Percentiles rank a stretch among this genome's conserved stretches.
Conservation (phyloP, 495 filamentous ascomycete species). For the Staphylotrichum tortipilum region DNA sequence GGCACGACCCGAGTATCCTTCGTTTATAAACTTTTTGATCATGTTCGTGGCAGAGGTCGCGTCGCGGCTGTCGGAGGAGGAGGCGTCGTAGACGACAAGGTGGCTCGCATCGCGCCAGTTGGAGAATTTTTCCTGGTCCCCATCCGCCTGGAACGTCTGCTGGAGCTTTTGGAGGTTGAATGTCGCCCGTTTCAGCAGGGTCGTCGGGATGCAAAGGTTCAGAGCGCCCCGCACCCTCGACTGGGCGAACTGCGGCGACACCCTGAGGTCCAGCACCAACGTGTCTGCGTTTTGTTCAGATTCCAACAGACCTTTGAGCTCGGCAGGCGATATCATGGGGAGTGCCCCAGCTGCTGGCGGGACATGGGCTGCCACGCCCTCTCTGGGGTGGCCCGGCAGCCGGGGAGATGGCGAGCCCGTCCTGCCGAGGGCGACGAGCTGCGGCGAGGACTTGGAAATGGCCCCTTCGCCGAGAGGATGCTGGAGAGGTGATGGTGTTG, state of each 20-base stretch:
- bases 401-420: conserved; percentile 21
- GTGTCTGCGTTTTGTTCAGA: conserved; percentile 44
- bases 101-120: conserved; percentile 63
- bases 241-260: conserved; percentile 69
- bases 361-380: no score
- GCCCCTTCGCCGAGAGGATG: conserved; percentile 18
- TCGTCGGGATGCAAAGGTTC: conserved; percentile 94
- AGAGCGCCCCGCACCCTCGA: conserved; percentile 69
- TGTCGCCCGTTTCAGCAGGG: conserved; percentile 79
- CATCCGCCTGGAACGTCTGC: conserved; percentile 72
- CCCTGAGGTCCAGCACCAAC: conserved; percentile 80
- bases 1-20: conserved; percentile 68
- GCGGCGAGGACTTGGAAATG: conserved; percentile 37
- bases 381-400: no score
- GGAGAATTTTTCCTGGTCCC: conserved; percentile 65
- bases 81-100: conserved; percentile 81
- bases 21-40: conserved; percentile 81
- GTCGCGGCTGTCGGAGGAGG: conserved; percentile 69
- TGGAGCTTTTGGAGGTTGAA: conserved; percentile 87
- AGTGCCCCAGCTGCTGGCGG: no score
- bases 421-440: conserved; percentile 37
- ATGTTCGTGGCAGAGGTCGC: conserved; percentile 69
- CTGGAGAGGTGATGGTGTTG: conserved; percentile 32
- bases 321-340: conserved; percentile 52
- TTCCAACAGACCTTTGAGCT: conserved; percentile 60